Conservation (phyloP, 2,329 filamentous ascomycete genomes). For the Fusarium domesticum region DNA sequence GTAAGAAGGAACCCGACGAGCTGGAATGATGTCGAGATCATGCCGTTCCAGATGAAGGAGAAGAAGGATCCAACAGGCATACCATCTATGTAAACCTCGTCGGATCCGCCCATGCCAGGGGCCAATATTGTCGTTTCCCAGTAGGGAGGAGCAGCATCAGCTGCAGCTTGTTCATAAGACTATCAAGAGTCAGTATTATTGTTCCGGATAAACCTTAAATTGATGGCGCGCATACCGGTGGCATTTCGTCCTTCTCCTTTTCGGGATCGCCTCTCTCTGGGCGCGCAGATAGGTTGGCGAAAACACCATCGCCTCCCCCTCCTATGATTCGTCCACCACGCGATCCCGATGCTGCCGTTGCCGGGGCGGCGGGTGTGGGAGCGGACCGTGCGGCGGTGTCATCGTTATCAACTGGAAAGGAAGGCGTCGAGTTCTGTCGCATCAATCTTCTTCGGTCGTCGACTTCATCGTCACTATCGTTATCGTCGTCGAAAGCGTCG, state of each 20-base stretch:
- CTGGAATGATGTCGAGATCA: slow-evolving; percentile 97
- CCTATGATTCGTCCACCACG: slow-evolving; percentile 56
- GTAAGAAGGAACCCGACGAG: slow-evolving; percentile 96
- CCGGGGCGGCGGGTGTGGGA: slow-evolving; percentile 12
- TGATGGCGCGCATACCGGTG: slow-evolving; percentile 66
- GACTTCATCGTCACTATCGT: slow-evolving; percentile 66
- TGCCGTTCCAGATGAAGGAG: slow-evolving; percentile 85
- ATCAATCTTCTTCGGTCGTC: slow-evolving; percentile 87
- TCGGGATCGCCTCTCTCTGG: slow-evolving; percentile 76
- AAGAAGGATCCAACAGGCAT: slow-evolving; percentile 88
- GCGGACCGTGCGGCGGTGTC: slow-evolving; percentile 15
- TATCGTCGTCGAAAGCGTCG: slow-evolving; percentile 86
- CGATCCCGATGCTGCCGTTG: slow-evolving; percentile 34
- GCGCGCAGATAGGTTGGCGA: slow-evolving; percentile 90
- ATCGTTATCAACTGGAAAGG: slow-evolving; percentile 19
- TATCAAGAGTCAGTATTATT: slow-evolving; percentile 43
- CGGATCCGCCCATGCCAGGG: slow-evolving; percentile 81
- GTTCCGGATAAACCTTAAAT: background rate
- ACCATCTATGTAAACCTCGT: slow-evolving; percentile 96
- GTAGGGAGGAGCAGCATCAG: slow-evolving; percentile 92
- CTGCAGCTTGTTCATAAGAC: slow-evolving; percentile 98
- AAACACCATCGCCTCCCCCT: slow-evolving; percentile 82
- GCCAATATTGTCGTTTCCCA: slow-evolving; percentile 99
- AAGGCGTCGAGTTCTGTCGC: slow-evolving; percentile 53
- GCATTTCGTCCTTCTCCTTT: slow-evolving; percentile 80